phyloP scores from a whole-genome alignment of 2,329 filamentous ascomycete genomes.

The Aureobasidium mangrovei region DNA sequence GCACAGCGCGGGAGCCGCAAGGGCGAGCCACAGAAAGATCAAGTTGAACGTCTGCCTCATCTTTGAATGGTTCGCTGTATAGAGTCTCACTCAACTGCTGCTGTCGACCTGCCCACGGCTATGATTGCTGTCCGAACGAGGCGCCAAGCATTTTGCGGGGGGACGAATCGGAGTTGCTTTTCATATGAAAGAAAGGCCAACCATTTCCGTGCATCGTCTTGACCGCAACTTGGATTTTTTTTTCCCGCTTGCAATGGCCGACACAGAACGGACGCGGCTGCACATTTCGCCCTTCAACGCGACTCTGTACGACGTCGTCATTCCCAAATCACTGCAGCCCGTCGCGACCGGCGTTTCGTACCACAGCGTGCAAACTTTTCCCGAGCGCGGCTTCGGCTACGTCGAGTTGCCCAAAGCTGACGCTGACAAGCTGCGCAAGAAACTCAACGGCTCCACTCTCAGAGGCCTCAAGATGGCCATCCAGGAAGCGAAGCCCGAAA shows the following conservation, averaged over 20 bases:
- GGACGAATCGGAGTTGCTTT: not conserved
- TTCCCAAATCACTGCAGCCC: slow-evolving; percentile 59
- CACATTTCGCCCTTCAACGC: slow-evolving; percentile 83
- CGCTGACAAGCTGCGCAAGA: slow-evolving; percentile 84
- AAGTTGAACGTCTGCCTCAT: not conserved
- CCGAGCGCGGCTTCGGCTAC: slow-evolving; percentile 84
- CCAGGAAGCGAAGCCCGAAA: slow-evolving; percentile 65
- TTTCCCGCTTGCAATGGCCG: slow-evolving; percentile 1
- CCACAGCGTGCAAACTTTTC: slow-evolving; percentile 76
- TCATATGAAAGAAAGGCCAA: not conserved
- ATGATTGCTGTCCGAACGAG: not conserved
- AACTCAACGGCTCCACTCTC: slow-evolving; percentile 76
- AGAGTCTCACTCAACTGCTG: no score
- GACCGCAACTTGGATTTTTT: not conserved
- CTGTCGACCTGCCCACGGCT: no score
- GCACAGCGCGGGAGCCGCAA: slow-evolving; percentile 7
- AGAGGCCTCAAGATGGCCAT: slow-evolving; percentile 79
- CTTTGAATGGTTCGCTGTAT: not conserved
- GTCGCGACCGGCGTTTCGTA: slow-evolving; percentile 76
- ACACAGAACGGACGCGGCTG: slow-evolving; percentile 45
- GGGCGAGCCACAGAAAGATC: slow-evolving; percentile 12
- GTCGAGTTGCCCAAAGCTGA: slow-evolving; percentile 72
- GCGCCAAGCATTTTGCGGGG: not conserved
- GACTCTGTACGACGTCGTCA: slow-evolving; percentile 60
- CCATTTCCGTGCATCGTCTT: not conserved